Evolutionary conservation across 768 basidiomycete genomes (phyloP), one percentile per base, ranked within the genome.

Genomic region (Fibroporia radiculosa): DNA sequence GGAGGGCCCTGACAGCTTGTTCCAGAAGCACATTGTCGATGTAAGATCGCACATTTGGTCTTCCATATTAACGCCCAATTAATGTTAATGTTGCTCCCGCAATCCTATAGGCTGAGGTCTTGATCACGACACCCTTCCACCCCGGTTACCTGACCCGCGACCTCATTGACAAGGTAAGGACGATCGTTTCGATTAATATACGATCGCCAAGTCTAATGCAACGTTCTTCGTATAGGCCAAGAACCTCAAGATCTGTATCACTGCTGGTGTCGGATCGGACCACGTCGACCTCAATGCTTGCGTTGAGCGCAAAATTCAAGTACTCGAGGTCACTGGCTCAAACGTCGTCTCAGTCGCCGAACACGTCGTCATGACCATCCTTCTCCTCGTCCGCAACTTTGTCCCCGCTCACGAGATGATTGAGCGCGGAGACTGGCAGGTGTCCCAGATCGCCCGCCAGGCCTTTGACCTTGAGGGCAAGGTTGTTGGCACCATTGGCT

Each of bases 331-430:
- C 28, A 83, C 89, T 24, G 91, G 91, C 28, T 89, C 85, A 19
- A 93, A 92, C 58, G 91, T 93, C 42, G 83, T 84, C 41, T 91
- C 87, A 10, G 92, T 93, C 33, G 91, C 90, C 35, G 92, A 93
- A 65, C 88, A 91, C 62, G 89, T 89, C 48, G 64, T 90, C 46
- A 92, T 92, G 89, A 82, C 80, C 62, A 93, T 95, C 53, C 80
- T 95, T 40, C 68, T 88, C 29, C 82, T 93, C 45, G 90, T 95
- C 59, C 79, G 90, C 60, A 95, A 95, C 78, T 92, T 84, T 55
- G 71, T 83, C 20, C 85, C 84, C 19, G 87, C 85, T 7, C 90
- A 93, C 62, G 87, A 93, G 78, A 85, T 87, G 83, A 84, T 90
- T 52, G 78, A 87, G 53, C 72, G 74, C 26, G 87, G 88, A 35